Conservation (phyloP, 768 basidiomycete genomes). For the Zangia roseola region DNA sequence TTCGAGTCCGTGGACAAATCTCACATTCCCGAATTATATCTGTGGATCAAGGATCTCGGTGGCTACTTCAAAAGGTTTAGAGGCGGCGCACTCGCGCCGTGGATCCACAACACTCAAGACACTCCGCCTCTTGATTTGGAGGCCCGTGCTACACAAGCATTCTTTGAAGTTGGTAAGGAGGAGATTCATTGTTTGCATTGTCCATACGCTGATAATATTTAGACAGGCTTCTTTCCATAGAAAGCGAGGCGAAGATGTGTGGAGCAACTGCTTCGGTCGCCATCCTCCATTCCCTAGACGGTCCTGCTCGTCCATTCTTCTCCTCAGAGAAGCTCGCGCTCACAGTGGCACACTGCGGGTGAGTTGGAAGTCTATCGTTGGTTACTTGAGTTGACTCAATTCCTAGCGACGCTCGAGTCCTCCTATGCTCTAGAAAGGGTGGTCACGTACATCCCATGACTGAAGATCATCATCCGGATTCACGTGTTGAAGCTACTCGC, state of each 20-base stretch:
- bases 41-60: slow-evolving; percentile 75
- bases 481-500: slow-evolving; percentile 79
- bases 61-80: slow-evolving; percentile 90
- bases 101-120: slow-evolving; percentile 41
- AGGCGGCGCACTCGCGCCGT: slow-evolving; percentile 76
- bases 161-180: slow-evolving; percentile 67
- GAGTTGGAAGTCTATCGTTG: slow-evolving; percentile 19
- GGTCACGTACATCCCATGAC: slow-evolving; percentile 85
- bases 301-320: slow-evolving; percentile 80
- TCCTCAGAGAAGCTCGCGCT: slow-evolving; percentile 70
- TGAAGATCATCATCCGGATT: slow-evolving; percentile 94
- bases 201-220: slow-evolving; percentile 24
- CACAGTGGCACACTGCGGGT: slow-evolving; percentile 95
- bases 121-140: slow-evolving; percentile 64
- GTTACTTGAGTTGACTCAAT: slow-evolving; percentile 10
- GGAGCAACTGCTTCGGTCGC: slow-evolving; percentile 93
- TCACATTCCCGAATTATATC: slow-evolving; percentile 70
- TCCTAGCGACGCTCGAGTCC: slow-evolving; percentile 80
- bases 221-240: slow-evolving; percentile 69
- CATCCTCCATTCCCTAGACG: slow-evolving; percentile 87
- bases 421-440: slow-evolving; percentile 72
- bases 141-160: slow-evolving; percentile 82
- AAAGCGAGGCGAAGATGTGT: slow-evolving; percentile 67
- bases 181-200: not conserved
- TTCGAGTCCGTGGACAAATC: slow-evolving; percentile 76